Evolutionary conservation across 2,329 filamentous ascomycete species (phyloP), one percentile per base, ranked within the genome.

Genomic region (Cytospora paraplurivora): DNA sequence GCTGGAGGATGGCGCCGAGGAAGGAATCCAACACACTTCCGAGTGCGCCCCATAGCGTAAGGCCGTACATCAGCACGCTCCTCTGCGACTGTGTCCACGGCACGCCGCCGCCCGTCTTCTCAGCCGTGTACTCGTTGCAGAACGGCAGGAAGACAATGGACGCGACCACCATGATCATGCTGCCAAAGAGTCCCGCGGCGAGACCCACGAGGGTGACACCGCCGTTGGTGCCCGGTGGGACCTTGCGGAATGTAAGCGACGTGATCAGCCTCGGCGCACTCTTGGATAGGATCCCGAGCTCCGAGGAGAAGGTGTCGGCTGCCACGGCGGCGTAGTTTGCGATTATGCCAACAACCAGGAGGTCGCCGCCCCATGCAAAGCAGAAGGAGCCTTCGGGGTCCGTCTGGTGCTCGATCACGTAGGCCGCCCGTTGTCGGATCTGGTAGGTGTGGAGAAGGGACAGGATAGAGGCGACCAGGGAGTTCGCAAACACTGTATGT

Each of bases 241-340:
- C 95, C 67, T 86, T 84, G 64, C 90, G 88, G 71, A 95, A 82
- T 5, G 78, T 87, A 17, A 84, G 86, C 15, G 91, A 93, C 4
- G 92, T 97, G 73, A 99, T 94, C 44, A 99, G 85, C 41, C 93
- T 87, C 10, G 95, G 95, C 52, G 85, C 79, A 32, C 83, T 83
- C 64, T 82, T 85, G 7, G 93, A 90, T 13, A 99, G 82, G 62
- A 99, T 99, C 15, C 95, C 95, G 21, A 99, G 87, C 78, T 99
- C 95, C 12, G 93, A 97, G 63, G 91, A 93, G 74, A 97, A 95
- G 0, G 95, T 99, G 75, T 99, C 95, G 56, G 94, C 92, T 21
- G 92, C 88, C 11, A 96, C 93, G 56, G 92, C 91, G 33, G 93
- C 94, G 72, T 99, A 99, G 78, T 97, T 94, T 50, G 87, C 86